A percentile compares a stretch with the other conserved stretches of the same genome.
Conservation (phyloP, 2,329 filamentous ascomycete species). For the Ampelomyces quisqualis region DNA sequence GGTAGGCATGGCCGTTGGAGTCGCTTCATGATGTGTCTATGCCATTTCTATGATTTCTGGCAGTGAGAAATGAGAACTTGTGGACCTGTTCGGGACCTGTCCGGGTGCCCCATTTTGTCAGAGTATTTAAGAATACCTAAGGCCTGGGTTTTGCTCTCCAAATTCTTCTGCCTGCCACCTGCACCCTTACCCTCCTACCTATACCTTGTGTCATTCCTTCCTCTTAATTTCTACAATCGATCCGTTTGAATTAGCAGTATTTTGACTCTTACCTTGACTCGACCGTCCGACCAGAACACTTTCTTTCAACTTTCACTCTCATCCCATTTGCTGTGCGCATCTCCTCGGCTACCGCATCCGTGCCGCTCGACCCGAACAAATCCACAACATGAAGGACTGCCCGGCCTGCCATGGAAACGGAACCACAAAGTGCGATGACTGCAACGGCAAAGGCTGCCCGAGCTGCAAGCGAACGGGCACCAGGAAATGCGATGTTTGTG, state of each 20-base stretch:
- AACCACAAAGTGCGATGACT: constrained; percentile 37
- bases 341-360: constrained; percentile 11
- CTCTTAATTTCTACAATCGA: constrained; percentile 2
- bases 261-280: neutral
- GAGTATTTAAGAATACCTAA: constrained; percentile 15
- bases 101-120: constrained; percentile 9
- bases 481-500: constrained; percentile 35
- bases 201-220: constrained; percentile 3
- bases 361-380: constrained; percentile 8
- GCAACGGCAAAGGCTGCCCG: constrained; percentile 32
- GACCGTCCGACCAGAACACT: neutral
- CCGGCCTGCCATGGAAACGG: constrained; percentile 38
- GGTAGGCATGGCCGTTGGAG: constrained; percentile 1
- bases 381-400: constrained; percentile 33
- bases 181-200: constrained; percentile 6
- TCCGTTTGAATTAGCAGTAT: too few species aligned
- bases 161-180: constrained; percentile 5
- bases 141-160: constrained; percentile 18
- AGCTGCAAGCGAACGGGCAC: constrained; percentile 33
- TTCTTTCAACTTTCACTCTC: constrained; percentile 4
- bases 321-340: neutral
- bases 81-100: constrained; percentile 13
- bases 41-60: constrained; percentile 16
- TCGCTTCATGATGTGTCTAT: constrained; percentile 11
- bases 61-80: constrained; percentile 9